A percentile compares a stretch with the other conserved stretches of the same genome.
Evolutionary conservation across 2,329 filamentous ascomycete genomes (phyloP).

Genomic region (Corniculantispora saksenae): DNA sequence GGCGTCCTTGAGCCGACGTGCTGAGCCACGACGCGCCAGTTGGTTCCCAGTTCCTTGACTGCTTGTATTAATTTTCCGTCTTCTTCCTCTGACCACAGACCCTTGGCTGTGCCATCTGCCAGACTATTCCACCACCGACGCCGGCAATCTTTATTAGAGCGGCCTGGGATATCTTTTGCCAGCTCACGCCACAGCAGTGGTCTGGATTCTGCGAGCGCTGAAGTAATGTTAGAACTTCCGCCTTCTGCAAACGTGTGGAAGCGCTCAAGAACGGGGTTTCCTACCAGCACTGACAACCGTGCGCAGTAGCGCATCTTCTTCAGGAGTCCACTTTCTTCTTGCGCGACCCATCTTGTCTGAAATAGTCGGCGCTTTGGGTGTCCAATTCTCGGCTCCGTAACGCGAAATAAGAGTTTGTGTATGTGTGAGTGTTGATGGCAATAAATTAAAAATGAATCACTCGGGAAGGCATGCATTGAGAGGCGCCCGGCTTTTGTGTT

Average conservation of each 20-base stretch:
- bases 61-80: not conserved
- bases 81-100: constrained; percentile 10
- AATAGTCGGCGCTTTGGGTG: too few relatives aligned
- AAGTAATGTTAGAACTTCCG: not conserved
- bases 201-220: not conserved
- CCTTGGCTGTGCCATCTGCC: constrained; percentile 21
- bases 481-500: not conserved
- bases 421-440: too few relatives aligned
- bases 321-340: constrained; percentile 5
- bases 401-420: too few relatives aligned
- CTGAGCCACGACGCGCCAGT: constrained; percentile 5
- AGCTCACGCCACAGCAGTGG: constrained; percentile 5
- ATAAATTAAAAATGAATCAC: not conserved
- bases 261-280: not conserved
- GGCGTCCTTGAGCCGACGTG: constrained; percentile 5
- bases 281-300: not conserved
- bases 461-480: not conserved
- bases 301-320: not conserved
- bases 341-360: not conserved
- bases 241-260: not conserved
- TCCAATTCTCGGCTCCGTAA: not conserved
- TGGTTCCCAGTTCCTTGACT: not conserved
- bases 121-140: constrained; percentile 12
- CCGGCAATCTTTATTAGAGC: constrained; percentile 8
- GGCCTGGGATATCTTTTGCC: not conserved